A percentile compares a stretch with the other conserved stretches of the same genome.
Conservation (phyloP, 2,329 filamentous ascomycete species). For the Colletotrichum sansevieriae region DNA sequence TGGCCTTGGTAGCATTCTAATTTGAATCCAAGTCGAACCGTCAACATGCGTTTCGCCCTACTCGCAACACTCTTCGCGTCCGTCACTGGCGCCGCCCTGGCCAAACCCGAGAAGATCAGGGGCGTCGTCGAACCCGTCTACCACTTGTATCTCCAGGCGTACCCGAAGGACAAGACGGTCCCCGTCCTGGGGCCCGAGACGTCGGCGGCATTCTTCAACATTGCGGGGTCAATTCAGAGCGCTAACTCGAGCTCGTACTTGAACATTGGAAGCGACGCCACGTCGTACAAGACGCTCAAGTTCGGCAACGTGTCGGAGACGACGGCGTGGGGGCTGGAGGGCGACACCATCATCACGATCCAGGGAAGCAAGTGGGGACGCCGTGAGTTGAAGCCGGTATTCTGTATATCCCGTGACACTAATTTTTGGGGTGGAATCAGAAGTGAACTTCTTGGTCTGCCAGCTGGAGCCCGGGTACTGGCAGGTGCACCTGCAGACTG, state of each 20-base stretch:
- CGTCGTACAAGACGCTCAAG: constrained; percentile 65
- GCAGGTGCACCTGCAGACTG: constrained; percentile 66
- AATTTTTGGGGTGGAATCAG: constrained; percentile 46
- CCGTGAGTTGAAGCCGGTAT: constrained; percentile 45
- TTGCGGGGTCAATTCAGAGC: constrained; percentile 62
- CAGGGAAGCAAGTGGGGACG: constrained; percentile 59
- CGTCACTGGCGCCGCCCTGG: constrained; percentile 43
- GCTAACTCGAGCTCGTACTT: constrained; percentile 62
- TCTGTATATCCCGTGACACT: background rate
- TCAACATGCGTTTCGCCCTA: constrained; percentile 37
- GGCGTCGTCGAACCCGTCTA: constrained; percentile 63
- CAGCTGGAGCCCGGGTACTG: constrained; percentile 58
- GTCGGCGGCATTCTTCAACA: constrained; percentile 62
- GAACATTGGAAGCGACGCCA: constrained; percentile 59
- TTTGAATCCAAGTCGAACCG: background rate
- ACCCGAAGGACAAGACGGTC: constrained; percentile 57
- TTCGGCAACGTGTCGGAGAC: constrained; percentile 57
- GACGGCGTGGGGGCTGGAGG: constrained; percentile 65
- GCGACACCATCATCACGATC: constrained; percentile 59
- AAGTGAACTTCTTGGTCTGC: constrained; percentile 67
- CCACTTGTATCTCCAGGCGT: constrained; percentile 65
- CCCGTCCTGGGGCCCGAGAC: constrained; percentile 66
- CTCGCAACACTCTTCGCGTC: too few relatives aligned
- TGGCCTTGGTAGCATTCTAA: too few relatives aligned
- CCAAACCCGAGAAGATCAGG: constrained; percentile 63